phyloP scores from a whole-genome alignment of 441 rosid species.

The Aleurites moluccanus region DNA sequence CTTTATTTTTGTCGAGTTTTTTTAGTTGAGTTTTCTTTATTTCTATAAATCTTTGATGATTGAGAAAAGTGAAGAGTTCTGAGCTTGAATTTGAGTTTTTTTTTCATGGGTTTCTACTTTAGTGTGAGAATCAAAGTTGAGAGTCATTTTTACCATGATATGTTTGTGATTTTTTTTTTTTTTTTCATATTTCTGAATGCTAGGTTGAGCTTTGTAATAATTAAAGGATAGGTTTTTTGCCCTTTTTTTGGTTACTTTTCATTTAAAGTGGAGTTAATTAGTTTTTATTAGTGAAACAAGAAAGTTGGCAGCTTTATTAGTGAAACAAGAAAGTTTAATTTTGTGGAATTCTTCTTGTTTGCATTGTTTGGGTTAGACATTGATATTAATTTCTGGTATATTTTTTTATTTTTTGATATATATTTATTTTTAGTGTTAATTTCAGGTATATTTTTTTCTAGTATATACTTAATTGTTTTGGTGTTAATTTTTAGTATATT shows the following conservation, averaged over 20 bases:
- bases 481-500: too few species aligned
- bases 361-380: background rate
- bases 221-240: background rate
- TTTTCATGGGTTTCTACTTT: conserved; percentile 77
- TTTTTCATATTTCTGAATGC: background rate
- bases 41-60: background rate
- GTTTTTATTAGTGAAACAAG: conserved; percentile 4
- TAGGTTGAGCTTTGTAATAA: conserved; percentile 5
- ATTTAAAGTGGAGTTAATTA: conserved; percentile 1
- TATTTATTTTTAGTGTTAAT: too few species aligned
- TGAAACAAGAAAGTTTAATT: background rate
- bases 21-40: conserved; percentile 2
- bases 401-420: too few species aligned
- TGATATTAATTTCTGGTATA: too few species aligned
- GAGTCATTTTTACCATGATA: conserved; percentile 49
- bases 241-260: background rate
- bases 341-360: conserved; percentile 5
- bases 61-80: conserved; percentile 17
- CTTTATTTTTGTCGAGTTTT: background rate
- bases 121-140: conserved; percentile 72
- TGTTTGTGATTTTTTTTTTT: conserved; percentile 12
- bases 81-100: conserved; percentile 10
- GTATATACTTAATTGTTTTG: too few species aligned
- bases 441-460: too few species aligned
- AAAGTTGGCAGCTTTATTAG: background rate